Evolutionary conservation across 1,139 yeast species (phyloP).

Genomic region (Taphrina wiesneri): DNA sequence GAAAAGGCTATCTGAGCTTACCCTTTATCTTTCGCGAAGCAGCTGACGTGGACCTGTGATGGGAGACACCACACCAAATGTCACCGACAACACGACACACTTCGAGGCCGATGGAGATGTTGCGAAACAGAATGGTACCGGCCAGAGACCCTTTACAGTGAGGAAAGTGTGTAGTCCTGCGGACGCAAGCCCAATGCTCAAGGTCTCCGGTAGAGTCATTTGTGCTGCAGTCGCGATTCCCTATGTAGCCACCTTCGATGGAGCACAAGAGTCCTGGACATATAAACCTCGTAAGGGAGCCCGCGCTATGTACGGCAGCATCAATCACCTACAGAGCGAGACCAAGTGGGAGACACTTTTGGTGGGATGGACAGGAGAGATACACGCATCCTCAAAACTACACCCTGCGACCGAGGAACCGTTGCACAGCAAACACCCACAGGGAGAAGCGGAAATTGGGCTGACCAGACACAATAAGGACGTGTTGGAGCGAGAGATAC

Average conservation of each 20-base stretch:
- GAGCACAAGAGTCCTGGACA: slow-evolving; percentile 42
- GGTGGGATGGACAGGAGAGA: slow-evolving; percentile 96
- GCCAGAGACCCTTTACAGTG: not conserved
- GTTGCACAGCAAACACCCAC: slow-evolving; percentile 5
- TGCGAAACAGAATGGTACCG: not conserved
- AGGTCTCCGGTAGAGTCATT: slow-evolving; percentile 43
- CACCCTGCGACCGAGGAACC: slow-evolving; percentile 34
- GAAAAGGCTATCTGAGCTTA: not conserved
- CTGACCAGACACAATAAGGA: slow-evolving; percentile 24
- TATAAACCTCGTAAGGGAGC: slow-evolving; percentile 75
- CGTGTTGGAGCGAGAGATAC: slow-evolving; percentile 38
- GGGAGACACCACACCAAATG: not conserved
- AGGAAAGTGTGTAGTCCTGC: slow-evolving; percentile 2
- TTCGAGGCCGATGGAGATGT: not conserved
- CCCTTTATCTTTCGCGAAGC: not conserved
- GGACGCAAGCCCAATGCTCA: slow-evolving; percentile 21
- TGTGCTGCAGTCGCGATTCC: slow-evolving; percentile 48
- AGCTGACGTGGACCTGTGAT: not conserved
- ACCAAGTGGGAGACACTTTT: slow-evolving; percentile 84
- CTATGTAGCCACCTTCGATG: slow-evolving; percentile 36
- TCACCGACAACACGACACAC: not conserved
- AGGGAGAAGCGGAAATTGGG: slow-evolving; percentile 22
- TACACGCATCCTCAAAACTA: slow-evolving; percentile 51
- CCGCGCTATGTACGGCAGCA: slow-evolving; percentile 78
- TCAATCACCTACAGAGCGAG: slow-evolving; percentile 60